Percentiles rank a stretch among this genome's conserved stretches.
These are phyloP conservation scores for Ambrosiella xylebori DNA, from an alignment of 2,329 filamentous ascomycete genomes.

Conservation along the genomic window DNA sequence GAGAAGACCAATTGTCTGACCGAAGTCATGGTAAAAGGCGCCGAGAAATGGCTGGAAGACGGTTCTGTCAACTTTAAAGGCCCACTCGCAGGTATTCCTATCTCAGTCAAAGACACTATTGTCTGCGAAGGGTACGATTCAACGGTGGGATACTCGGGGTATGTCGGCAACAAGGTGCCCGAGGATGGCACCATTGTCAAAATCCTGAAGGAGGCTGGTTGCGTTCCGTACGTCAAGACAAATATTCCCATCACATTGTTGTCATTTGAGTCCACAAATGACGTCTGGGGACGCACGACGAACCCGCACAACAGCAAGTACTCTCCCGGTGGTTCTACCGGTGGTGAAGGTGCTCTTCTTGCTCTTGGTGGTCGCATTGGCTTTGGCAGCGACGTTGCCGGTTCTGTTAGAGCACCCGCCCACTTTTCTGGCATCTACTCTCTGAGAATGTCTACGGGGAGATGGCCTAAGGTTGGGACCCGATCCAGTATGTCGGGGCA, in stretches of 20 bases:
- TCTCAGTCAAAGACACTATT: slow-evolving; percentile 69
- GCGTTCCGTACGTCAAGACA: slow-evolving; percentile 84
- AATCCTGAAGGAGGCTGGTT: slow-evolving; percentile 72
- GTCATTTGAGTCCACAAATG: slow-evolving; percentile 64
- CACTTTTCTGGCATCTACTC: slow-evolving; percentile 84
- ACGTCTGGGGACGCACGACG: slow-evolving; percentile 63
- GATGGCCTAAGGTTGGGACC: slow-evolving; percentile 76
- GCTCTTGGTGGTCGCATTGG: slow-evolving; percentile 74
- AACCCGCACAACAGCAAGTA: slow-evolving; percentile 77
- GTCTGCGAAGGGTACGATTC: slow-evolving; percentile 70
- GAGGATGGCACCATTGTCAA: slow-evolving; percentile 57
- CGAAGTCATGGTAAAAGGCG: slow-evolving; percentile 64
- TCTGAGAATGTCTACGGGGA: slow-evolving; percentile 68
- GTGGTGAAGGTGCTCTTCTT: slow-evolving; percentile 66
- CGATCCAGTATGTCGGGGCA: slow-evolving; percentile 83
- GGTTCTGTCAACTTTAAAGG: slow-evolving; percentile 54
- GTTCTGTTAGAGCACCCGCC: slow-evolving; percentile 70
- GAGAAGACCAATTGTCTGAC: slow-evolving; percentile 79
- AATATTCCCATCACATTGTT: slow-evolving; percentile 74
- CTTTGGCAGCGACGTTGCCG: slow-evolving; percentile 80
- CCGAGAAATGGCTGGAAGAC: slow-evolving; percentile 51
- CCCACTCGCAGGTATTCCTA: slow-evolving; percentile 69
- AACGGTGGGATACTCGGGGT: slow-evolving; percentile 61
- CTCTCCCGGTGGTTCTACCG: slow-evolving; percentile 78
- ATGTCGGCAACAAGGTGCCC: slow-evolving; percentile 46